A percentile compares a stretch with the other conserved stretches of the same genome.
These are phyloP conservation scores for Penicillium maclennaniae DNA, from an alignment of 495 filamentous ascomycete species.

Conservation along the genomic window DNA sequence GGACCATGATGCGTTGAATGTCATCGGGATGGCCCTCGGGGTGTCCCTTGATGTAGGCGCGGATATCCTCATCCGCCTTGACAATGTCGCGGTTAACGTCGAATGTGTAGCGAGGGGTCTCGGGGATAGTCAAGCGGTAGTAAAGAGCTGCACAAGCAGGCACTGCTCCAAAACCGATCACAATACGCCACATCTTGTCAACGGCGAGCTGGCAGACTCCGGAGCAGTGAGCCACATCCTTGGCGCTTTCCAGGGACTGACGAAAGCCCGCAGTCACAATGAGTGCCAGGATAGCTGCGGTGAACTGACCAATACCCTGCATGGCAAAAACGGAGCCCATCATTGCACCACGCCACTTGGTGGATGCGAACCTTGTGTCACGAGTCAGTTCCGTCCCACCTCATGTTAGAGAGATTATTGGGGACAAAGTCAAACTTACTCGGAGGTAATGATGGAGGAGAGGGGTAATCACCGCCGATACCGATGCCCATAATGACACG, in stretches of 20 bases:
- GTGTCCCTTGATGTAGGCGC: conserved; percentile 58
- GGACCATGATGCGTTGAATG: conserved; percentile 48
- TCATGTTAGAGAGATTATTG: not conserved
- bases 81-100: conserved; percentile 71
- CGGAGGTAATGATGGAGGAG: conserved; percentile 77
- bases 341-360: conserved; percentile 83
- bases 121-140: conserved; percentile 85
- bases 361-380: conserved; percentile 65
- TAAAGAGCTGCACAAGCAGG: conserved; percentile 74
- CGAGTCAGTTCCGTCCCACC: conserved; percentile 3
- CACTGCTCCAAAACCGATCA: conserved; percentile 78
- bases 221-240: conserved; percentile 47
- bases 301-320: conserved; percentile 76
- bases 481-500: conserved; percentile 80
- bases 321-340: conserved; percentile 85
- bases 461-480: conserved; percentile 84
- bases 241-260: conserved; percentile 54
- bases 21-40: conserved; percentile 60
- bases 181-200: conserved; percentile 81
- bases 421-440: conserved; percentile 42
- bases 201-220: conserved; percentile 66
- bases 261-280: conserved; percentile 72
- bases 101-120: conserved; percentile 79
- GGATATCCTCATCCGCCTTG: conserved; percentile 62
- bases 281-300: conserved; percentile 65